Evolutionary conservation across 768 basidiomycete genomes (phyloP).

Genomic region (Clavaria fumosa): DNA sequence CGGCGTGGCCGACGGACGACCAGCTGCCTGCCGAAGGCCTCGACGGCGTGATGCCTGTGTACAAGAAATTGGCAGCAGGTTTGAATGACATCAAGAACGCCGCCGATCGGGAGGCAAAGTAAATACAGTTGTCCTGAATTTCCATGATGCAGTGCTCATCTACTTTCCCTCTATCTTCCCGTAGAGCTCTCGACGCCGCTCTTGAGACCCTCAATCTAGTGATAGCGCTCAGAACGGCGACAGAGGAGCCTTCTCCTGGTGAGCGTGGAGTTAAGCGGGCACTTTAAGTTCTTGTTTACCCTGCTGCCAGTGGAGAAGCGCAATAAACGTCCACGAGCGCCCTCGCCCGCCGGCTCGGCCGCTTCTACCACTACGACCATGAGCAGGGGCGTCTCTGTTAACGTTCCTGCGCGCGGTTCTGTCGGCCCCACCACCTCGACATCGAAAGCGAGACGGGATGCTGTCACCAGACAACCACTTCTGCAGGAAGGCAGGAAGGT

Average conservation of each 20-base stretch:
- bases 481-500: constrained; percentile 65
- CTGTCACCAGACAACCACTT: constrained; percentile 43
- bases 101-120: constrained; percentile 54
- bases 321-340: constrained; percentile 55
- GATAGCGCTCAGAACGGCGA: constrained; percentile 57
- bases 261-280: constrained; percentile 7
- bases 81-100: constrained; percentile 45
- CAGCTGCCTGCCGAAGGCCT: constrained; percentile 50
- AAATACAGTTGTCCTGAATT: constrained; percentile 15
- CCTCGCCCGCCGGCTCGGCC: constrained; percentile 41
- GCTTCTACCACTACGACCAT: constrained; percentile 24
- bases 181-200: constrained; percentile 55
- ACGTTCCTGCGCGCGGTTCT: constrained; percentile 40
- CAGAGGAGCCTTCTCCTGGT: constrained; percentile 48
- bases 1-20: constrained; percentile 61
- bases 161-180: constrained; percentile 5
- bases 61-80: constrained; percentile 45
- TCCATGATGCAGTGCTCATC: constrained; percentile 5
- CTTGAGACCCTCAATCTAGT: constrained; percentile 56
- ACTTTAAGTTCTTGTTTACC: neutral
- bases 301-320: constrained; percentile 43
- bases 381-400: constrained; percentile 37
- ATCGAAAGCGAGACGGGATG: constrained; percentile 50
- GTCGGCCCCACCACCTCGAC: constrained; percentile 36
- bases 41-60: constrained; percentile 43